These are phyloP conservation scores for Zygnema circumcarinatum DNA, from an alignment of 139 green algal species.

Conservation along the genomic window DNA sequence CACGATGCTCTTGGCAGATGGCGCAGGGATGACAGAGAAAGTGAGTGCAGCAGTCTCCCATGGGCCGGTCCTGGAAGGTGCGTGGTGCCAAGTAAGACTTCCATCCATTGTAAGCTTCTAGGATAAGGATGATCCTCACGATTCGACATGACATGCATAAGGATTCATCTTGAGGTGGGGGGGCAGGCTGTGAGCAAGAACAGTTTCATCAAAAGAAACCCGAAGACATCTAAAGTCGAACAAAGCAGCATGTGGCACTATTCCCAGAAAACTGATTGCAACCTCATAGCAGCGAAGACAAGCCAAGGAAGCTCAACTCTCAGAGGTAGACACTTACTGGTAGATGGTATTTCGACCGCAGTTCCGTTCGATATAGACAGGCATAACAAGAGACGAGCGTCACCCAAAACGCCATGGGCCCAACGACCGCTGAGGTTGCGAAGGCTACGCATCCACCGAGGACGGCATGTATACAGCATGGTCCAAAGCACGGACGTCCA, in stretches of 20 bases:
- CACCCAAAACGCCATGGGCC: conserved; percentile 25
- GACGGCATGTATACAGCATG: conserved; percentile 12
- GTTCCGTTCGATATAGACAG: conserved; percentile 27
- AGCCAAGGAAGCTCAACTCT: not conserved
- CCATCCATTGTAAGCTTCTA: not conserved
- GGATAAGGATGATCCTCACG: not conserved
- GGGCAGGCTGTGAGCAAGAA: not conserved
- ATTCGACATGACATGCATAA: not conserved
- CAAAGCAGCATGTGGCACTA: not conserved
- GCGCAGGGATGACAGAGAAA: conserved; percentile 47
- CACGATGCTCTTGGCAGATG: conserved; percentile 47
- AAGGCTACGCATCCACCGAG: conserved; percentile 25
- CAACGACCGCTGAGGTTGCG: not conserved
- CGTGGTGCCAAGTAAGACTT: not conserved
- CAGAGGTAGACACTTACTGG: not conserved
- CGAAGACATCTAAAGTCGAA: not conserved
- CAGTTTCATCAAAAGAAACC: not conserved
- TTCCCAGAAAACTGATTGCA: not conserved
- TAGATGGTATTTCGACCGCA: conserved; percentile 20
- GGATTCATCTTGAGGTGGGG: not conserved
- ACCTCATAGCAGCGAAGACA: not conserved
- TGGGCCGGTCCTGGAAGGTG: conserved; percentile 3
- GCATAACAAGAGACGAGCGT: conserved; percentile 30
- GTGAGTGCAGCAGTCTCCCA: conserved; percentile 32
- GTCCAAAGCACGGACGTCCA: conserved; percentile 21